These are phyloP conservation scores for Diaporthe nobilis DNA, from an alignment of 2,329 filamentous ascomycete species.

Conservation along the genomic window DNA sequence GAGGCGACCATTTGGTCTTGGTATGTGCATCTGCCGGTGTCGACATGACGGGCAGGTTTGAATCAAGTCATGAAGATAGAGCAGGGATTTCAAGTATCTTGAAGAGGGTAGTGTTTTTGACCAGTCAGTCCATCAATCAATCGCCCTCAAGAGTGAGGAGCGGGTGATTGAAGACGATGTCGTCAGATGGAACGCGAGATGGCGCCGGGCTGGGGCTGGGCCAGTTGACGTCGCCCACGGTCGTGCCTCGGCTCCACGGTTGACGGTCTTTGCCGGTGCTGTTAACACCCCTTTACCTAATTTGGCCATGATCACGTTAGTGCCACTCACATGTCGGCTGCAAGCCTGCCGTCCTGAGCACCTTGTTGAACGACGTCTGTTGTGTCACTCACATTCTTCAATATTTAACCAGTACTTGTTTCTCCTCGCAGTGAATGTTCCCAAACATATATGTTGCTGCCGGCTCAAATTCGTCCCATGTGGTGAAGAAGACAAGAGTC, in stretches of 20 bases:
- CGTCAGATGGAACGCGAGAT: conserved; percentile 12
- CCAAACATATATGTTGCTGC: background rate
- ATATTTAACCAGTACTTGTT: too few species aligned
- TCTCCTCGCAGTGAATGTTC: too few species aligned
- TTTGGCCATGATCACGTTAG: background rate
- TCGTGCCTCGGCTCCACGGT: conserved; percentile 30
- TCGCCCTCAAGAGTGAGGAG: conserved; percentile 1
- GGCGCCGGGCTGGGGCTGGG: conserved; percentile 6
- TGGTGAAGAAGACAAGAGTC: background rate
- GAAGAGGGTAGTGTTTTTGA: background rate
- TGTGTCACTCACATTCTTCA: background rate
- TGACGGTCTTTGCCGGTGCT: background rate
- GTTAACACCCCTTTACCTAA: background rate
- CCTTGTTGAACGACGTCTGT: background rate
- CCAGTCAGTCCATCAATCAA: background rate
- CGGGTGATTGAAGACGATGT: conserved; percentile 8
- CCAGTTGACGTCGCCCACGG: conserved; percentile 6
- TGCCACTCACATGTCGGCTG: conserved; percentile 13
- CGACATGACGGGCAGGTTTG: conserved; percentile 35
- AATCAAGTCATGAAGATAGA: conserved; percentile 31
- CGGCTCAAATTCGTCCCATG: too few species aligned
- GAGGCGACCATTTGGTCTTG: conserved; percentile 38
- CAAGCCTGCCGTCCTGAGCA: background rate
- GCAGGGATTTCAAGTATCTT: background rate
- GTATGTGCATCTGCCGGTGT: conserved; percentile 40